phyloP scores from a whole-genome alignment of 768 basidiomycete species.

The Lenzites betulinus region DNA sequence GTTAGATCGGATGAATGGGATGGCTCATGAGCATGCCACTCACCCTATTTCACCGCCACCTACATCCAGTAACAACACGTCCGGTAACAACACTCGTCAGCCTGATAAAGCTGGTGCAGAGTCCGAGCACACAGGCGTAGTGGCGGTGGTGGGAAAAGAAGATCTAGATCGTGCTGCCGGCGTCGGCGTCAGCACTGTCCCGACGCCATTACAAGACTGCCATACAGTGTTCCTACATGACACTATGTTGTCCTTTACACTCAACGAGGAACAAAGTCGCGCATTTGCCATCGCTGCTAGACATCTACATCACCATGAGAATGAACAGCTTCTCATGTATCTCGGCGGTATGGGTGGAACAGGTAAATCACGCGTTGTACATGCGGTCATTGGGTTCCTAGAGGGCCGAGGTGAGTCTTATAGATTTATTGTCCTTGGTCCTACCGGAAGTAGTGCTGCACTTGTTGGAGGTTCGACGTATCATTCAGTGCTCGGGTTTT shows the following conservation, averaged over 20 bases:
- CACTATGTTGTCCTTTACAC: not conserved
- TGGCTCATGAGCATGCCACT: no score
- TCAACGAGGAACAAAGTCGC: constrained; percentile 17
- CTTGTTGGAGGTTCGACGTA: constrained; percentile 27
- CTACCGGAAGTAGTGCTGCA: constrained; percentile 24
- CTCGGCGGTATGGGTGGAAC: constrained; percentile 29
- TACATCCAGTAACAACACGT: no score
- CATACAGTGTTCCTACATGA: not conserved
- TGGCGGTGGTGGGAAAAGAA: not conserved
- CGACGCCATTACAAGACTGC: not conserved
- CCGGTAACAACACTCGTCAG: no score
- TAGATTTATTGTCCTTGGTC: constrained; percentile 19
- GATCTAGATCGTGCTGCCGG: not conserved
- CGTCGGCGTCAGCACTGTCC: no score
- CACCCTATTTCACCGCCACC: no score
- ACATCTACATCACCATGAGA: not conserved
- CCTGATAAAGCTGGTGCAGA: no score
- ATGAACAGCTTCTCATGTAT: constrained; percentile 22
- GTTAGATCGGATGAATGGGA: not conserved
- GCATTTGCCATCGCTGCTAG: constrained; percentile 19
- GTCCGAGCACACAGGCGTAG: not conserved
- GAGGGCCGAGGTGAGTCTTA: constrained; percentile 5
- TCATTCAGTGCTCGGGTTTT: constrained; percentile 21
- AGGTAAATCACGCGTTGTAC: constrained; percentile 26
- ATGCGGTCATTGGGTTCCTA: constrained; percentile 19